phyloP scores from a whole-genome alignment of 805 yeast species.

The Suhomyces vadensis region DNA sequence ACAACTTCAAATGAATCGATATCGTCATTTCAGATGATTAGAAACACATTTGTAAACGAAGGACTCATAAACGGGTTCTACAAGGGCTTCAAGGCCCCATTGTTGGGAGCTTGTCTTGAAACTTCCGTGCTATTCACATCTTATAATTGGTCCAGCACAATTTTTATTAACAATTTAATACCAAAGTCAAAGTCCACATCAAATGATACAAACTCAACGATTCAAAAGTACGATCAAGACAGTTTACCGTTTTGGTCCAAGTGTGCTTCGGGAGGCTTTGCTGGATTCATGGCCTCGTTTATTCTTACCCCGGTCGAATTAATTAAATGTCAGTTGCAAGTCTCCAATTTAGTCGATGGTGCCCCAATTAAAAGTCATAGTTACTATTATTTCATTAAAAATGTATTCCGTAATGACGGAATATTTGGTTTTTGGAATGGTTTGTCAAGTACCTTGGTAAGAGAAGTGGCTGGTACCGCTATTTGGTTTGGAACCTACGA shows the following conservation, averaged over 20 bases:
- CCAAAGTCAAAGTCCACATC: constrained; percentile 19
- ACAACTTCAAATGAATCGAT: constrained; percentile 41
- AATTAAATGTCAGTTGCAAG: constrained; percentile 86
- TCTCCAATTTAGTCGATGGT: constrained; percentile 35
- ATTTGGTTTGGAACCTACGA: constrained; percentile 95
- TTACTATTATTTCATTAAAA: constrained; percentile 31
- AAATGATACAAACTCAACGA: background rate
- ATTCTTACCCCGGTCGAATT: constrained; percentile 91
- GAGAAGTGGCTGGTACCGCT: constrained; percentile 89
- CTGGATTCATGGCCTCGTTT: constrained; percentile 82
- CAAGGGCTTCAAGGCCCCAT: constrained; percentile 76
- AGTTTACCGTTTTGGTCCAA: constrained; percentile 43
- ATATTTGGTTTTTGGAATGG: constrained; percentile 84
- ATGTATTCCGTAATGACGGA: constrained; percentile 54
- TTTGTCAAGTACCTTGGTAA: constrained; percentile 71
- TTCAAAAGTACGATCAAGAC: constrained; percentile 19
- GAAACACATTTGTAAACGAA: constrained; percentile 60
- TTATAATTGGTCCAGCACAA: constrained; percentile 44
- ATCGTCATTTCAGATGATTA: constrained; percentile 67
- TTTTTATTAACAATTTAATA: constrained; percentile 23
- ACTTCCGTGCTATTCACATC: constrained; percentile 76
- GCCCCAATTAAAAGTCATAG: constrained; percentile 30
- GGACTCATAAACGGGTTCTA: constrained; percentile 76
- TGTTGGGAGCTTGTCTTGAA: constrained; percentile 88
- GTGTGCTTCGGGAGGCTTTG: constrained; percentile 71